These are phyloP conservation scores for Diaporthe amygdali DNA, from an alignment of 2,329 filamentous ascomycete genomes.

Conservation along the genomic window DNA sequence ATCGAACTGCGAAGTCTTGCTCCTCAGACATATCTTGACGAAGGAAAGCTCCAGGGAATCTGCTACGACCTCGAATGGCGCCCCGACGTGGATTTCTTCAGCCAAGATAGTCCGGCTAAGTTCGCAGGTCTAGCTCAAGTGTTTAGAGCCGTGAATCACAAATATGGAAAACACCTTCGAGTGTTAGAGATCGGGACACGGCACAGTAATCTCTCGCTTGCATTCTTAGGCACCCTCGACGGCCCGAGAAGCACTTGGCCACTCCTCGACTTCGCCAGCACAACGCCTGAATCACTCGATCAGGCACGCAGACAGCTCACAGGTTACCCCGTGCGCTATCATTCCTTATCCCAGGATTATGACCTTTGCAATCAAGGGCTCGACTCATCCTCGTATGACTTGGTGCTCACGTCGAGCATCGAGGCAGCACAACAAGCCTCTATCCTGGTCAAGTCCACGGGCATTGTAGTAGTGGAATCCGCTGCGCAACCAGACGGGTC, in stretches of 20 bases:
- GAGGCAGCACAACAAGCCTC: neutral
- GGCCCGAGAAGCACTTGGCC: neutral
- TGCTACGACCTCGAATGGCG: neutral
- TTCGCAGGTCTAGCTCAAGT: neutral
- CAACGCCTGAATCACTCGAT: neutral
- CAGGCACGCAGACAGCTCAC: neutral
- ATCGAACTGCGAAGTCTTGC: neutral
- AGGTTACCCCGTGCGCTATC: neutral
- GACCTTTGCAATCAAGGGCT: neutral
- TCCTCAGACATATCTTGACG: neutral
- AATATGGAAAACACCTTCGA: neutral
- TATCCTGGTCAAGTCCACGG: neutral
- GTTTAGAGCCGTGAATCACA: neutral
- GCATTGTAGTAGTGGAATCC: neutral
- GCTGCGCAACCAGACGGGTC: neutral
- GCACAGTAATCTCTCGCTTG: neutral
- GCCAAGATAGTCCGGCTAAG: neutral
- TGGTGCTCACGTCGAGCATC: neutral
- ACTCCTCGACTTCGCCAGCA: neutral
- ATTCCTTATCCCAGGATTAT: neutral
- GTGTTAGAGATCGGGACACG: neutral
- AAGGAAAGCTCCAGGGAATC: neutral
- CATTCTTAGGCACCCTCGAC: neutral
- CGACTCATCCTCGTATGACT: neutral
- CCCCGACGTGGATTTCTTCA: neutral